Percentiles rank a stretch among this genome's conserved stretches.
phyloP scores from a whole-genome alignment of 306 rosid genomes.

The Hippophae gyantsensis region DNA sequence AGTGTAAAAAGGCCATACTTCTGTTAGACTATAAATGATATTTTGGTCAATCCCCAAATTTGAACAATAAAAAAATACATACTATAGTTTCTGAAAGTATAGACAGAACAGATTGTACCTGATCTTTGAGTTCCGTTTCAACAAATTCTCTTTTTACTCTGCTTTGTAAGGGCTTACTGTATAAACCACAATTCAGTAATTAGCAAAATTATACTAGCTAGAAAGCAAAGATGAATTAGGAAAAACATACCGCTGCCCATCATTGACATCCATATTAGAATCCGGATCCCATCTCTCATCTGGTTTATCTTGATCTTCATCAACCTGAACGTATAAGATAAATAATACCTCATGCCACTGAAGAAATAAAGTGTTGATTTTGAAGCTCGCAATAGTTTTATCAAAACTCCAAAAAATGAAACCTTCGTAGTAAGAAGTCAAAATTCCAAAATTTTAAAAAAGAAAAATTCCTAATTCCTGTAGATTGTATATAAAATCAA shows the following conservation, averaged over 20 bases:
- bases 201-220: slow-evolving; percentile 9
- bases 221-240: slow-evolving; percentile 6
- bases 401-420: not conserved
- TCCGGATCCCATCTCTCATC: slow-evolving; percentile 66
- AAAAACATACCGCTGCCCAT: slow-evolving; percentile 41
- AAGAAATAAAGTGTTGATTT: not conserved
- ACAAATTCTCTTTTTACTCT: slow-evolving; percentile 63
- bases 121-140: slow-evolving; percentile 57
- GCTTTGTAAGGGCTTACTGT: slow-evolving; percentile 41
- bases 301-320: slow-evolving; percentile 53
- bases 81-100: not conserved
- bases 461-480: too few species aligned
- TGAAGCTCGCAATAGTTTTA: not conserved
- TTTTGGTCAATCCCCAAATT: too few species aligned
- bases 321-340: slow-evolving; percentile 26
- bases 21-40: too few species aligned
- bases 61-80: not conserved
- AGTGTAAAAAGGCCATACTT: too few species aligned
- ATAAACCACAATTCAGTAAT: slow-evolving; percentile 22
- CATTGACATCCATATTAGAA: slow-evolving; percentile 62
- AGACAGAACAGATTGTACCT: slow-evolving; percentile 29
- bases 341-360: not conserved
- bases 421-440: too few species aligned
- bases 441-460: too few species aligned
- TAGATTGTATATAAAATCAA: too few species aligned